Evolutionary conservation across 768 basidiomycete genomes (phyloP), one percentile per base, ranked within the genome.

Genomic region (Xerocomellus chrysenteron): DNA sequence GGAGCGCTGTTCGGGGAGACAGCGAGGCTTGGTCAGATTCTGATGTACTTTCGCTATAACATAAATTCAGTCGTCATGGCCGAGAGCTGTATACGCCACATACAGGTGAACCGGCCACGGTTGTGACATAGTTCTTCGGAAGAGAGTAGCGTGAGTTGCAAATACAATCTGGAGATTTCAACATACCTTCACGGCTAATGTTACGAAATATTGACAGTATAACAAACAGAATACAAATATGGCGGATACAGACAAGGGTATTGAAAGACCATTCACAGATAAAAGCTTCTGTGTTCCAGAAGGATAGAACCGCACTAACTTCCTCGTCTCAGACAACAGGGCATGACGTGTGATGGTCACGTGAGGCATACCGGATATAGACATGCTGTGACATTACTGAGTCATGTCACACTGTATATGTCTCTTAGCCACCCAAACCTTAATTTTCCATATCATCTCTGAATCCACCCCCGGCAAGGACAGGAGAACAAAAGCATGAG

Each of bases 401-500:
- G 10, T 66, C 51, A 68, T 62, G 66, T 72, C 72, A 73, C 72
- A n/a, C 65, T 73, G 70, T 72, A 72, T 73, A 73, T 66, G 42
- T 55, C 43, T 32, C 30, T 4, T 16, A 65, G 70, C 72, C 72
- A 73, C 70, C 45, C 42, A 52, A 70, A 72, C 70, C 51, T 65
- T 72, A 67, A 56, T 60, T 66, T 57, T 19, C 14, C 32, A 7
- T 50, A 66, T 65, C 68, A 67, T 58, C 69, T 60, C 58, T 60
- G 54, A 61, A 56, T 42, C 55, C 57, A 51, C 59, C 46, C 40
- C 48, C 19, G 46, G 54, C 45, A 17, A 66, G 54, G 55, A 50
- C 61, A 57, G 50, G 51, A 67, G 55, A 58, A 57, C 36, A 28
- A 66, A 57, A 63, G 70, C 68, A 72, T 72, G 71, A 73, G 71